Conservation (phyloP, 2,329 filamentous ascomycete genomes). For the Hymenoscyphus fraxineus region DNA sequence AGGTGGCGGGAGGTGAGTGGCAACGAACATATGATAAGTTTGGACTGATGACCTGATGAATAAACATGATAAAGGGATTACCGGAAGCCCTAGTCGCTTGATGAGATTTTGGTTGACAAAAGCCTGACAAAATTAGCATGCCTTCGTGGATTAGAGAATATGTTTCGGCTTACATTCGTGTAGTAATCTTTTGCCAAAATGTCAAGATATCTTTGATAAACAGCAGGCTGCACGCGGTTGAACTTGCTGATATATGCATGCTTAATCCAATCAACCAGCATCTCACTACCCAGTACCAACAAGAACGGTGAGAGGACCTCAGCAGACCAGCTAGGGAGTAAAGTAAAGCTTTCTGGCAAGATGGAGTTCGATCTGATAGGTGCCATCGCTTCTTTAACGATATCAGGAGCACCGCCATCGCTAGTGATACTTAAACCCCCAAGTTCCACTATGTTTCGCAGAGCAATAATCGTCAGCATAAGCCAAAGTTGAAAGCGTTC, state of each 20-base stretch:
- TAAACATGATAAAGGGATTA: slow-evolving; percentile 88
- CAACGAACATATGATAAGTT: slow-evolving; percentile 97
- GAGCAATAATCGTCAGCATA: slow-evolving; percentile 92
- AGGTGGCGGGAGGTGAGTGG: slow-evolving; percentile 76
- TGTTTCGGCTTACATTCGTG: slow-evolving; percentile 63
- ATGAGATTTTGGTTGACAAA: slow-evolving; percentile 89
- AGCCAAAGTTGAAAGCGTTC: slow-evolving; percentile 97
- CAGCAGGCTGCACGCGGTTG: slow-evolving; percentile 88
- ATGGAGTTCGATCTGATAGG: slow-evolving; percentile 69
- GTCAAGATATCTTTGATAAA: slow-evolving; percentile 88
- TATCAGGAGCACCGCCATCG: slow-evolving; percentile 43
- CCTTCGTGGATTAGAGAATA: slow-evolving; percentile 1
- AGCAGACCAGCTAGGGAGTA: slow-evolving; percentile 80
- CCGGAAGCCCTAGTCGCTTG: slow-evolving; percentile 81
- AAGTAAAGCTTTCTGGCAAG: slow-evolving; percentile 84
- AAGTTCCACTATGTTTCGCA: slow-evolving; percentile 94
- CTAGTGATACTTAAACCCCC: slow-evolving; percentile 67
- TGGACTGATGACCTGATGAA: slow-evolving; percentile 94
- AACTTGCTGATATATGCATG: slow-evolving; percentile 98
- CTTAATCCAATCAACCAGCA: slow-evolving; percentile 95
- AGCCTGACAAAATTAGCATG: slow-evolving; percentile 50
- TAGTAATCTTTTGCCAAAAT: slow-evolving; percentile 98
- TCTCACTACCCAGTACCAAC: slow-evolving; percentile 91
- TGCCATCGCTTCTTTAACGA: slow-evolving; percentile 49
- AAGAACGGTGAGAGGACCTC: slow-evolving; percentile 91